Evolutionary conservation across 2,329 filamentous ascomycete species (phyloP).

Genomic region (Diaporthe citri): DNA sequence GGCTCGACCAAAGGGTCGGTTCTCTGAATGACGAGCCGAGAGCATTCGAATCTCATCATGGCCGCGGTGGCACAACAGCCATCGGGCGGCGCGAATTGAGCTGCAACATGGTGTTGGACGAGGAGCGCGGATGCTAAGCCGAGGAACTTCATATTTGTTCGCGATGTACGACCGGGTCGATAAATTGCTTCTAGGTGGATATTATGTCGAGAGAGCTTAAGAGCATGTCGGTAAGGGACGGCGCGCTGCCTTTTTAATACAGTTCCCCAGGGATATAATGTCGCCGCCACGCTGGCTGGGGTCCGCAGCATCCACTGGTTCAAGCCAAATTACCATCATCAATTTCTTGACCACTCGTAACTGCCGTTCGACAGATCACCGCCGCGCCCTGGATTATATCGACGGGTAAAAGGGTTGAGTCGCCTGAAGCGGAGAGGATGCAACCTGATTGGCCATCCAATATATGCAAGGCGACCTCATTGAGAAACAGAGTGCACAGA

Average conservation of each 20-base stretch:
- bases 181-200: not conserved
- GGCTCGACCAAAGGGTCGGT: conserved; percentile 51
- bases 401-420: conserved; percentile 15
- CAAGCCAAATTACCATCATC: not conserved
- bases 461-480: not conserved
- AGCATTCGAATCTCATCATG: conserved; percentile 45
- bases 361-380: conserved; percentile 16
- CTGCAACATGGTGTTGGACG: not conserved
- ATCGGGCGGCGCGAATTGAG: conserved; percentile 3
- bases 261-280: not conserved
- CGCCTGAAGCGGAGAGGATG: not conserved
- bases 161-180: not conserved
- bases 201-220: not conserved
- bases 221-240: too few species aligned
- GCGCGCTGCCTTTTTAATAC: not conserved
- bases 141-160: not conserved
- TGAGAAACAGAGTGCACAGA: not conserved
- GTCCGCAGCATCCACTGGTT: not conserved
- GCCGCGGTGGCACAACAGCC: conserved; percentile 34
- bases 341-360: not conserved
- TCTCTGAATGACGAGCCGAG: conserved; percentile 44
- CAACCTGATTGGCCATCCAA: conserved; percentile 14
- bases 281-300: not conserved
- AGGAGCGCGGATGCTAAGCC: not conserved
- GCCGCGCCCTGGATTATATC: not conserved